Evolutionary conservation across 495 filamentous ascomycete species (phyloP), one percentile per base, ranked within the genome.

Genomic region (Daldinia caldariorum): DNA sequence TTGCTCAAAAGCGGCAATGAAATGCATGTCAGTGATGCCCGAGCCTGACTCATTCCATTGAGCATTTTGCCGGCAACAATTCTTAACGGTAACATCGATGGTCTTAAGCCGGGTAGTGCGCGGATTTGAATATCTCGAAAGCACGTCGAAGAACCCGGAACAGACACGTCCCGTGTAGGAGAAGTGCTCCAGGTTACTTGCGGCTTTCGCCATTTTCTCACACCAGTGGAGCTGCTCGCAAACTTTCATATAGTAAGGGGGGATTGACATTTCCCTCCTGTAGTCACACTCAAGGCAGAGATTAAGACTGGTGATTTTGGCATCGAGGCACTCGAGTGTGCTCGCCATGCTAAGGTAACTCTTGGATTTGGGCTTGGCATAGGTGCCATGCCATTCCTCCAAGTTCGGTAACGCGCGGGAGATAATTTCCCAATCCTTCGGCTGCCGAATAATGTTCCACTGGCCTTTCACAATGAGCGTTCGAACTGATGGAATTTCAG

Each of bases 401-500:
- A 92, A 71, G 38, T 84, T 85, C 6, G 90, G 90, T 51, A 92
- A 70, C 9, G 89, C 89, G 32, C 78, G 78, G 14, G 82, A 78
- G 50, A 92, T 83, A 63, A 79, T 81, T 59, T 82, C 77, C 76
- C 89, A 91, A 78, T 91, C 88, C n/a, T 83, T 81, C 12, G 84
- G 76, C n/a, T 86, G 80, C 53, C 90, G 83, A 73, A 92, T 89
- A 34, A 92, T 83, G 69, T 92, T 92, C 90, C 90, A 92, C 59
- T 91, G 86, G 5, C 90, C 89, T 70, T 89, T 90, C 79, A 89
- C 87, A 56, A 92, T 85, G 38, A 92, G 83, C 0, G 88, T 90
- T 57, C 83, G 81, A 51, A 87, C 75, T 4, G 78, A 79, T 6
- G 58, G 26, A 29, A 89, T 82, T 12, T 81, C 74, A 4, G 82